These are phyloP conservation scores for Xylaria scruposa DNA, from an alignment of 495 filamentous ascomycete genomes.

Conservation along the genomic window DNA sequence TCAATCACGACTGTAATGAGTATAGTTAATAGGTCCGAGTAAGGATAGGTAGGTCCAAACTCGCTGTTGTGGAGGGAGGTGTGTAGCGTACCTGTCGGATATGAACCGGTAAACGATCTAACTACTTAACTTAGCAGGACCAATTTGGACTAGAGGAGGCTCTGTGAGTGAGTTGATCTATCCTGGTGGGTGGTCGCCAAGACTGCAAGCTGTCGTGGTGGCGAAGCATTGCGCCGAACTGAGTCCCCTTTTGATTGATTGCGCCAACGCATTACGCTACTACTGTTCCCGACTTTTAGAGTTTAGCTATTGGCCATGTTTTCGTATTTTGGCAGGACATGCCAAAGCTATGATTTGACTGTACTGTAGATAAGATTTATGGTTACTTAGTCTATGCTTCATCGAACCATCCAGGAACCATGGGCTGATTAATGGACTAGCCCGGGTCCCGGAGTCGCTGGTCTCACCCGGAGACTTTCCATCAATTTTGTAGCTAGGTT, in stretches of 20 bases:
- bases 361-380: no score
- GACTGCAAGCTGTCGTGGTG: slow-evolving; percentile 9
- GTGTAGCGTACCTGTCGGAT: background rate
- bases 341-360: background rate
- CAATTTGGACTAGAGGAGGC: slow-evolving; percentile 14
- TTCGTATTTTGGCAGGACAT: background rate
- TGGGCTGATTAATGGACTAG: slow-evolving; percentile 6
- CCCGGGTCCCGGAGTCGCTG: background rate
- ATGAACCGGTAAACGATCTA: background rate
- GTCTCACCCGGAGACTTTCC: slow-evolving; percentile 10
- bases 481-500: background rate
- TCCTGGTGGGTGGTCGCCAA: slow-evolving; percentile 18
- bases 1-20: background rate
- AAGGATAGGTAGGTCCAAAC: background rate
- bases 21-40: background rate
- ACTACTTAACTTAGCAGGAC: background rate
- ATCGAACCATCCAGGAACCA: slow-evolving; percentile 1
- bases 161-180: slow-evolving; percentile 10
- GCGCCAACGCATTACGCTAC: slow-evolving; percentile 11
- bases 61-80: background rate
- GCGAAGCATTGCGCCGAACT: slow-evolving; percentile 15
- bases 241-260: background rate
- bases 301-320: background rate
- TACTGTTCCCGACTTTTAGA: background rate
- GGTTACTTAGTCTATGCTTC: background rate